Evolutionary conservation across 306 rosid species (phyloP), one percentile per base, ranked within the genome.

Genomic region (Potentilla sterilis): DNA sequence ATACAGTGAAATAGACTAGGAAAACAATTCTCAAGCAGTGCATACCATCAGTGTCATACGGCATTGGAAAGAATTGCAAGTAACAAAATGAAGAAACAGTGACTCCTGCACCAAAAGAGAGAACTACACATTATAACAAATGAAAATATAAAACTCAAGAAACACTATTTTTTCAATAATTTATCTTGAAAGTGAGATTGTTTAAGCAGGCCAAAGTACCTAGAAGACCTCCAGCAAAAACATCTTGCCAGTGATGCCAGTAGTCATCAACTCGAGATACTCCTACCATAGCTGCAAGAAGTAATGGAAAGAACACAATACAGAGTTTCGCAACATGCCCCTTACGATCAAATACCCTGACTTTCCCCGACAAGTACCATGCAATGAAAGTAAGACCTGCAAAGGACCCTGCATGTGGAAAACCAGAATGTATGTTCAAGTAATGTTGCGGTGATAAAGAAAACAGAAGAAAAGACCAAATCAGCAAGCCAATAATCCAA

Each of bases 211-310:
- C 42, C 38, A 84, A 35, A 75, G 52, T 51, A 94, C 98, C 97
- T 72, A 94, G 67, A 72, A 94, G 95, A 80, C 84, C 89, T 49
- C 96, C 97, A 55, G 96, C 87, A 81, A 90, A 89, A 76, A 92
- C 96, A 74, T 94, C 97, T 80, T 88, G 91, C 98, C 97, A 90
- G 75, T 94, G 97, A 88, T 94, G 98, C 97, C 96, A 90, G 83
- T 94, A 94, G 81, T 94, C 96, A 83, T 94, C 98, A 77, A 94
- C 93, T 66, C 97, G 97, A 67, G 98, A 89, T 66, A 94, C 93
- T 44, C 73, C 96, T 73, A 94, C 81, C 66, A 94, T 74, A 55
- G 96, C 86, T 4, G 96, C 97, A 84, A 83, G 21, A 67, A 94
- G 97, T 67, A 94, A 6, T 12, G 98, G 97, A 57, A 83, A 67